Base-by-base conservation (phyloP, 768 basidiomycete genomes). In the Amanita fuliginea region DNA sequence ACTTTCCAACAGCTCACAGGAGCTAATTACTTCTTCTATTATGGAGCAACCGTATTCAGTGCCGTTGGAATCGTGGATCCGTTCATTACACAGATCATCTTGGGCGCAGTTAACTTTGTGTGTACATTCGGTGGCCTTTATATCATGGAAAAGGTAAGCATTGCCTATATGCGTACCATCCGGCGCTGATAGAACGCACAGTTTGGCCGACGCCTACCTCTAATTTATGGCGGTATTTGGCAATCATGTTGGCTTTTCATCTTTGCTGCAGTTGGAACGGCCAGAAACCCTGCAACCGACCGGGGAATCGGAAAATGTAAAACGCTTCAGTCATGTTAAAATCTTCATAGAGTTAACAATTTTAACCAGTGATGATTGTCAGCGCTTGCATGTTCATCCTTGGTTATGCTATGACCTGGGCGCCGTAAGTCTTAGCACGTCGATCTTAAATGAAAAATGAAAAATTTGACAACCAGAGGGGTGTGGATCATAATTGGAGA, bases 401-500 rank as follows among this genome's bases (percentile, higher is more conserved):
- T 40, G 83, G 83, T 6, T 85, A 77, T 56, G 81, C 84, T 4
- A 77, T 68, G 67, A 84, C 83, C 28, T 82, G 79, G 81, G 80
- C 75, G 13, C 81, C 83, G 63, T 73, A 54, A 44, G 42, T 44
- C 13, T 9, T 16, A 9, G 11, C 4, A 28, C 16, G 10, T 22
- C 7, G 9, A 13, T 28, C 13, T 24, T 13, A 3, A 13, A 8
- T 44, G 14, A n/a, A 21, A 9, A 6, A 6, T 21, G 13, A n/a
- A 10, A 3, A 44, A 21, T 9, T 19, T 9, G 16, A 6, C 18
- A 33, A 13, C 28, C 24, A 55, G 72, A n/a, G 81, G 82, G 42
- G 62, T 86, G 34, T 87, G 84, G 84, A 84, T 87, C 57, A 68
- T 86, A 16, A 83, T 81, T 49, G 84, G 83, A 33, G 84, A 87